Evolutionary conservation across 768 basidiomycete genomes (phyloP), one percentile per base, ranked within the genome.

Genomic region (Russula olivacea): DNA sequence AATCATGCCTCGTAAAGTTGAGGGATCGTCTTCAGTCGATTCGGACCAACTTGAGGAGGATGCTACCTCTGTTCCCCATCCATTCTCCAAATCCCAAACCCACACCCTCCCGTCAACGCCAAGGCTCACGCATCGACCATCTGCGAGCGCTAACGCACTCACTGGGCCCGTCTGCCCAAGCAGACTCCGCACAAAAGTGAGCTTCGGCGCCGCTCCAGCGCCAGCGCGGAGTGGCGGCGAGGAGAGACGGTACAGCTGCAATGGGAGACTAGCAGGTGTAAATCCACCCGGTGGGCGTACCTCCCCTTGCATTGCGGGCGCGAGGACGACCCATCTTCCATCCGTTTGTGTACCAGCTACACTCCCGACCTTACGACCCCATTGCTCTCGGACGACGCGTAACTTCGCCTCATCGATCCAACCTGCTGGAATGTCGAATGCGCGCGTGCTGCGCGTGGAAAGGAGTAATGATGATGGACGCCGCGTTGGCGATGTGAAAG

Each of bases 1-100:
- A 49, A 90, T 78, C 5, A 79, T 79, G 8, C 83, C 80, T 62
- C 56, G 58, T 52, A 21, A 49, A 0, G 57, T 4, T 15, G 52
- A 21, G 34, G 30, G 47, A 56, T 25, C 12, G 21, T 40, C 36
- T 19, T 59, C 45, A 36, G 34, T 19, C 62, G 65, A 40, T 58
- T 49, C 28, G 52, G 61, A 11, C 69, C 70, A 28, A 80, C 55
- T 43, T 8, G 50, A 61, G 9, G 21, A 5, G 61, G 47, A 0
- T 64, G 69, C 70, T 7, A 80, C 74, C 67, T 77, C 76, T 12
- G 72, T 70, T 48, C 76, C 73, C 30, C 73, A 71, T 23, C 76
- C 78, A 12, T 77, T 80, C 71, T 93, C 91, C 36, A 93, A 77
- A 74, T 93, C 91, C 91, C 91, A 93, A 3, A 90, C 87, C 88